phyloP scores from a whole-genome alignment of 768 basidiomycete genomes.

The Dioszegia aurantiaca region DNA sequence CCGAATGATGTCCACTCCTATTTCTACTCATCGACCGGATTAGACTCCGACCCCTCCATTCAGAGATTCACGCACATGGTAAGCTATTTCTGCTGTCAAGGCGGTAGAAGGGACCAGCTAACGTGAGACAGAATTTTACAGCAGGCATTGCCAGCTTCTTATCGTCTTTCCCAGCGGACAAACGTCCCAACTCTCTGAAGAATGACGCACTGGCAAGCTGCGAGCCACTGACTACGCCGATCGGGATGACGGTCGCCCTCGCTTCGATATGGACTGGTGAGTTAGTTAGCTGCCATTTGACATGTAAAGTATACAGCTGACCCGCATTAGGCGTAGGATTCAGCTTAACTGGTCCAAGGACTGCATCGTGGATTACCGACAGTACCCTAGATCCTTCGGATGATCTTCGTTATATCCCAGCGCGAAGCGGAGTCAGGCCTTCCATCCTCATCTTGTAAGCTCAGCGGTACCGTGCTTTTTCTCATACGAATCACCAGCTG shows the following conservation, averaged over 20 bases:
- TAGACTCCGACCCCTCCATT: conserved; percentile 34
- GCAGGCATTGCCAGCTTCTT: conserved; percentile 81
- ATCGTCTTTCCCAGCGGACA: conserved; percentile 70
- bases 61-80: conserved; percentile 64
- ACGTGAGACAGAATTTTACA: conserved; percentile 62
- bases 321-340: conserved; percentile 36
- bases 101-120: not conserved
- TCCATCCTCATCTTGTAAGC: conserved; percentile 67
- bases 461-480: no score
- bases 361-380: conserved; percentile 13
- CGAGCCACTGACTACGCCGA: conserved; percentile 69
- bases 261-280: conserved; percentile 57
- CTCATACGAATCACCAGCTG: not conserved
- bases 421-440: conserved; percentile 52
- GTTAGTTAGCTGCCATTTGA: not conserved
- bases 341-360: conserved; percentile 34
- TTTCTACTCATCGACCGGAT: conserved; percentile 48
- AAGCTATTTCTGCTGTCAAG: conserved; percentile 10
- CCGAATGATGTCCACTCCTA: conserved; percentile 54
- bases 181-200: conserved; percentile 59
- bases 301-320: conserved; percentile 56
- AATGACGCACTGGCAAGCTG: conserved; percentile 76
- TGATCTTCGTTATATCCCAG: conserved; percentile 22
- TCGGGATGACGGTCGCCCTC: conserved; percentile 76
- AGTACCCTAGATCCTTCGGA: conserved; percentile 24